Evolutionary conservation across 1,284 basidiomycete genomes (phyloP).

Genomic region (Neolentinus lepideus): DNA sequence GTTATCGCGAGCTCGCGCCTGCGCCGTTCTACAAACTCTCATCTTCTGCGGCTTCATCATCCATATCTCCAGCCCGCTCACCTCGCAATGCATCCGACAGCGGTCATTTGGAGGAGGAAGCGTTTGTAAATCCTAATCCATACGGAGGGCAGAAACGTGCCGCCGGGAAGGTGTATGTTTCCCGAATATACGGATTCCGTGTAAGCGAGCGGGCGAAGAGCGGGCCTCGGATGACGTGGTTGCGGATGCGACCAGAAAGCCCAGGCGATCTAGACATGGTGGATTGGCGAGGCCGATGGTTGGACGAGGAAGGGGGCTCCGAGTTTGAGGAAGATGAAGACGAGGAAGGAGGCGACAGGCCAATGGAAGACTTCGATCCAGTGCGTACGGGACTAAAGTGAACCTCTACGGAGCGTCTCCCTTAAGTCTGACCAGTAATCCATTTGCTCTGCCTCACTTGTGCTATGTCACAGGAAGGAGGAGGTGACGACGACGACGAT

Average conservation of each 20-base stretch:
- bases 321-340: constrained; percentile 58
- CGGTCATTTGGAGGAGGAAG: constrained; percentile 29
- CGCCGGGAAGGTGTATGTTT: constrained; percentile 81
- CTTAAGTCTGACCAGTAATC: constrained; percentile 7
- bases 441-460: constrained; percentile 9
- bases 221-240: constrained; percentile 96
- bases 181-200: constrained; percentile 91
- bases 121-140: constrained; percentile 76
- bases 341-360: constrained; percentile 46
- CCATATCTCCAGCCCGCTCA: constrained; percentile 43
- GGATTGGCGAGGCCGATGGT: constrained; percentile 84
- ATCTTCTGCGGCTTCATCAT: constrained; percentile 36
- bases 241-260: constrained; percentile 78
- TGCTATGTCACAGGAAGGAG: constrained; percentile 40
- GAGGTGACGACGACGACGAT: constrained; percentile 52
- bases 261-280: constrained; percentile 79
- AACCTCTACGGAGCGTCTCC: neutral
- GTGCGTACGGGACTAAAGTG: constrained; percentile 33
- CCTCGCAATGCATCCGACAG: constrained; percentile 25
- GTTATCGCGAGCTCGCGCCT: constrained; percentile 86
- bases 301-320: constrained; percentile 59
- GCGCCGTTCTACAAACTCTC: constrained; percentile 79
- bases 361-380: constrained; percentile 79
- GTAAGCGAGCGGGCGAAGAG: constrained; percentile 81
- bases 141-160: constrained; percentile 86